Evolutionary conservation across 768 basidiomycete genomes (phyloP).

Genomic region (Nevesoporus exiguus): DNA sequence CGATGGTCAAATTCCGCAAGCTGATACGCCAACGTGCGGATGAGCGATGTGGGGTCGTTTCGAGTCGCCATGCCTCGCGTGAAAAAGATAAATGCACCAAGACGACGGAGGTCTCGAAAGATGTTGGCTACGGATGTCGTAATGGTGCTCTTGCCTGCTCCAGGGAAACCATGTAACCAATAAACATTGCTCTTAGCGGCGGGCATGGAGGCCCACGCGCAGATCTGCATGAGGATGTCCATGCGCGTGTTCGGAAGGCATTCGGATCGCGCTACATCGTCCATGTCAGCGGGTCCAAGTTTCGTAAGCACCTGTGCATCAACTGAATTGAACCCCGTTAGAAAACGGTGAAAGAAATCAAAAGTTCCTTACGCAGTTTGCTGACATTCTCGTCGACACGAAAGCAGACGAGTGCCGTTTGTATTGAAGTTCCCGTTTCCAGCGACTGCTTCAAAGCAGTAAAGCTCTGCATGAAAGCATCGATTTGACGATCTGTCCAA

Average conservation of each 20-base stretch:
- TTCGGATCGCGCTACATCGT: slow-evolving; percentile 20
- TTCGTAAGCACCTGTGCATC: slow-evolving; percentile 20
- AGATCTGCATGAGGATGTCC: slow-evolving; percentile 27
- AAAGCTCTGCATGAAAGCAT: slow-evolving; percentile 21
- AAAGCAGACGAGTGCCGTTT: slow-evolving; percentile 26
- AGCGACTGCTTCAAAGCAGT: slow-evolving; percentile 25
- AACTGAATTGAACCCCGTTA: slow-evolving; percentile 11
- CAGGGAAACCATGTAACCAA: slow-evolving; percentile 36
- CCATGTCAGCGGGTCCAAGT: slow-evolving; percentile 31
- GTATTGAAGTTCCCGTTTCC: slow-evolving; percentile 23
- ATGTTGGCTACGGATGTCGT: slow-evolving; percentile 35
- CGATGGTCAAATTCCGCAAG: slow-evolving; percentile 33
- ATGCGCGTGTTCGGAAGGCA: slow-evolving; percentile 33
- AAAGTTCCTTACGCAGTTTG: slow-evolving; percentile 20
- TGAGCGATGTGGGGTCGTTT: slow-evolving; percentile 28
- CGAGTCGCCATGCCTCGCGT: slow-evolving; percentile 29
- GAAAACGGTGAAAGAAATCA: background rate
- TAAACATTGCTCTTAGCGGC: slow-evolving; percentile 20
- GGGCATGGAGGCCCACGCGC: slow-evolving; percentile 26
- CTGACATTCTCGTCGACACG: slow-evolving; percentile 28
- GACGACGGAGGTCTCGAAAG: slow-evolving; percentile 30
- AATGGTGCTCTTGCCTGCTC: slow-evolving; percentile 37
- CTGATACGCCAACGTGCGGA: slow-evolving; percentile 36
- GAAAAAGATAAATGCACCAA: slow-evolving; percentile 37
- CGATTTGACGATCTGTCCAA: slow-evolving; percentile 22